Evolutionary conservation across 192 early-diverging fungal genomes (phyloP), one percentile per base, ranked within the genome.

Genomic region (Phycomyces nitens): DNA sequence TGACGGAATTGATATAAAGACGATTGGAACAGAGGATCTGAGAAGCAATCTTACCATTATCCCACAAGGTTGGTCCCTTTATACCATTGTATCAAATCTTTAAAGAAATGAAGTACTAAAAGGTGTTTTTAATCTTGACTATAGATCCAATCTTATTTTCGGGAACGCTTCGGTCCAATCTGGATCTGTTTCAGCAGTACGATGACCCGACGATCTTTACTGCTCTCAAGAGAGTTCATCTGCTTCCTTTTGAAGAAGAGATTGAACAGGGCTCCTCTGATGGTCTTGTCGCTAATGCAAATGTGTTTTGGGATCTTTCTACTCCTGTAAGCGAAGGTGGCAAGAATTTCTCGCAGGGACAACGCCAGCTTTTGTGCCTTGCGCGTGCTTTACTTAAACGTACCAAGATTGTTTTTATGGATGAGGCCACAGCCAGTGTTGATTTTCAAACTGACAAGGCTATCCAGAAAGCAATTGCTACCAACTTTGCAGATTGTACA

Each of bases 381-480:
- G 91, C 92, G 0, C 82, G 94, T 55, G 92, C 92, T 12, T 67
- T 95, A 66, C 72, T 93, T 44, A 87, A 85, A 69, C 77, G 84
- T 41, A 80, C 83, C 34, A 85, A 73, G 18, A 77, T 91, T 52
- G 77, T 91, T 10, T 70, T 92, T 9, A 72, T 89, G 65, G 90
- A 92, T 68, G 90, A 92, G 69, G 88, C 89, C 1, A 91, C 87
- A 12, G 95, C 82, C 1, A 79, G 75, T 1, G 53, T 71, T 38
- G 96, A 98, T 65, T 87, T 88, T 65, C 80, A 85, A 56, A 95
- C 92, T 0, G 96, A 98, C 66, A 81, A 80, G n/a, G 77, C 80
- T 15, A 97, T 98, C 73, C 96, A 98, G 80, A 74, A 78, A 7
- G 92, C 94, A 0, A 95, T 98, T 58, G 82, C 88, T 24, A 80